Base-by-base conservation (phyloP, 1,284 basidiomycete species). In the Malassezia sp. region DNA sequence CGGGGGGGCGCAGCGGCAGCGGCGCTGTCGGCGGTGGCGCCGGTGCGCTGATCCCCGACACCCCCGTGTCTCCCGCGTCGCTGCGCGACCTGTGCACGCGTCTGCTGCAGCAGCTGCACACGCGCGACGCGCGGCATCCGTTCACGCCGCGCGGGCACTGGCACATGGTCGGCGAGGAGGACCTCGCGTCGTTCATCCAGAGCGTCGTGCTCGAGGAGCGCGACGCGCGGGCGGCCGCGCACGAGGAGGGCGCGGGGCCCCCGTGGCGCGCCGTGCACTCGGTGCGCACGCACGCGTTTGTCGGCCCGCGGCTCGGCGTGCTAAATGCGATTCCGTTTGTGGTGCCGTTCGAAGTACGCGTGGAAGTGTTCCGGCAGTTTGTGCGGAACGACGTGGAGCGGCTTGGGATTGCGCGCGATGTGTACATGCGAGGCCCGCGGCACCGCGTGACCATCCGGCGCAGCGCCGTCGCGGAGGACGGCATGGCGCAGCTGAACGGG, bases 281-380 rank as follows among this genome's bases (percentile, higher is more conserved):
- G 17, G 18, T 29, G 8, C 83, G 83, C 58, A 80, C 83, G 7
- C 71, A 85, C 34, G 80, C 84, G 0, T 77, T 81, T 47, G 63
- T 83, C 37, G 84, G 84, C 5, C 91, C 90, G 0, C 80, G 88
- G 3, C 77, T 96, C 1, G 85, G 86, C 3, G 78, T 96, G 22
- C 78, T 97, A 41, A 88, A 95, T 74, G 90, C 95, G 70, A 85
- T 96, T 42, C 93, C 91, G 0, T 96, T 97, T 73, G 81, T 88
- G 11, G 85, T 97, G 48, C 91, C 90, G 0, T 97, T 97, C 71
- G 82, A 85, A 49, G 80, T 82, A 0, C 81, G 91, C 17, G 84
- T 96, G 6, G 77, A 81, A 34, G 88, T 96, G 36, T 95, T 96
- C 72, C 45, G 59, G 9, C 58, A 60, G 26, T 63, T 60, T 38